A percentile compares a stretch with the other conserved stretches of the same genome.
Evolutionary conservation across 345 rosid species (phyloP).

Genomic region (Salix arbutifolia): DNA sequence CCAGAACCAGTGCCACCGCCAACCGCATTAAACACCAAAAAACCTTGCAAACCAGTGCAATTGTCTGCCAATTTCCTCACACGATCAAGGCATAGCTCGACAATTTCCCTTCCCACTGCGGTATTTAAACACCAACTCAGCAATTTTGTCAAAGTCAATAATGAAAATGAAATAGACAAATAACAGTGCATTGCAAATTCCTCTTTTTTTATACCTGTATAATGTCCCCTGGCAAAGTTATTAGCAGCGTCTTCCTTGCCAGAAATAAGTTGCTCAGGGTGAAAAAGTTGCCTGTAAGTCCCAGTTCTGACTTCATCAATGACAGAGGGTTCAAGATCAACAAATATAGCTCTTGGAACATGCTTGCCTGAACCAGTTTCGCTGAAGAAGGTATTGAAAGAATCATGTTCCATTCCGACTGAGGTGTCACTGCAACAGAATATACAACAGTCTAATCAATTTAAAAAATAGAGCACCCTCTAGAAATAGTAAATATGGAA

Average conservation of each 20-base stretch:
- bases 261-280: slow-evolving; percentile 89
- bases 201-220: slow-evolving; percentile 44
- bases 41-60: slow-evolving; percentile 86
- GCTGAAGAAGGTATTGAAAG: slow-evolving; percentile 87
- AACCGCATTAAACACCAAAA: slow-evolving; percentile 68
- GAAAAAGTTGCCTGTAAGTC: slow-evolving; percentile 72
- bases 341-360: slow-evolving; percentile 81
- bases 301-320: slow-evolving; percentile 83
- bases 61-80: slow-evolving; percentile 80
- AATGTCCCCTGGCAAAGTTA: slow-evolving; percentile 92
- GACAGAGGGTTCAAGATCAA: slow-evolving; percentile 82
- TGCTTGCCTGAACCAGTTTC: slow-evolving; percentile 90
- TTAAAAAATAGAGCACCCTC: neutral
- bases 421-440: slow-evolving; percentile 55
- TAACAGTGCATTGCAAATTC: slow-evolving; percentile 4
- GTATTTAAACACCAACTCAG: slow-evolving; percentile 5
- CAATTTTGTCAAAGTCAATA: neutral
- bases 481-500: neutral
- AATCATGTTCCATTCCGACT: slow-evolving; percentile 55
- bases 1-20: slow-evolving; percentile 91
- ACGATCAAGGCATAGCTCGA: slow-evolving; percentile 74
- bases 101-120: slow-evolving; percentile 85
- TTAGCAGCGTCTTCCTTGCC: slow-evolving; percentile 94
- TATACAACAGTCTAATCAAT: neutral
- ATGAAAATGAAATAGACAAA: neutral